Conservation (phyloP, 1,284 basidiomycete genomes). For the Stereum hirsutum region DNA sequence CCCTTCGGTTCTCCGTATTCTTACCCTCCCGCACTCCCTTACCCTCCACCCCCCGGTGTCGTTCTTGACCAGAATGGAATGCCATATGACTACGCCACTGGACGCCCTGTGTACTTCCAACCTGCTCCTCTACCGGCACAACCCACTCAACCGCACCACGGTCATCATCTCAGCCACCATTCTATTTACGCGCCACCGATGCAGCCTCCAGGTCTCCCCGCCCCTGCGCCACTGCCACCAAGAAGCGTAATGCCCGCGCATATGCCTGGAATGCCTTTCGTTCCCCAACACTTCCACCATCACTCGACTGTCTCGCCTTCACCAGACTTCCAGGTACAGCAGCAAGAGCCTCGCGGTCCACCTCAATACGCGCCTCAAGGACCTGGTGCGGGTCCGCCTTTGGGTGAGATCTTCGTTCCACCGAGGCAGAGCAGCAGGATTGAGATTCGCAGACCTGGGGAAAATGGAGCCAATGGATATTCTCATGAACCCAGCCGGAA, state of each 20-base stretch:
- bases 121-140: conserved; percentile 37
- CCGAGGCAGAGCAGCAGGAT: conserved; percentile 63
- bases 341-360: conserved; percentile 47
- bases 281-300: conserved; percentile 52
- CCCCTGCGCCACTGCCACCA: no score
- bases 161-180: no score
- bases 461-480: no score
- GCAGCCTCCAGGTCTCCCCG: no score
- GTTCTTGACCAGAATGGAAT: conserved; percentile 65
- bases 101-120: conserved; percentile 65
- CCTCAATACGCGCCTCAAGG: conserved; percentile 62
- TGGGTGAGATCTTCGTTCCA: conserved; percentile 49
- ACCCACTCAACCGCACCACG: no score
- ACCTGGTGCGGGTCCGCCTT: no score
- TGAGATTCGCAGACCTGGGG: conserved; percentile 69
- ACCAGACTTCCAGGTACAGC: conserved; percentile 48
- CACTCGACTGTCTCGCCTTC: conserved; percentile 32
- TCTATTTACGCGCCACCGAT: no score
- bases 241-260: conserved; percentile 50
- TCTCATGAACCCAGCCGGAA: no score
- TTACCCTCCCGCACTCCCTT: conserved; percentile 51
- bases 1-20: conserved; percentile 55
- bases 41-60: conserved; percentile 70
- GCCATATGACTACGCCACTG: conserved; percentile 71
- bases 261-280: conserved; percentile 35